Conservation (phyloP, 2,329 filamentous ascomycete genomes). For the Mollisiaceae sp. region DNA sequence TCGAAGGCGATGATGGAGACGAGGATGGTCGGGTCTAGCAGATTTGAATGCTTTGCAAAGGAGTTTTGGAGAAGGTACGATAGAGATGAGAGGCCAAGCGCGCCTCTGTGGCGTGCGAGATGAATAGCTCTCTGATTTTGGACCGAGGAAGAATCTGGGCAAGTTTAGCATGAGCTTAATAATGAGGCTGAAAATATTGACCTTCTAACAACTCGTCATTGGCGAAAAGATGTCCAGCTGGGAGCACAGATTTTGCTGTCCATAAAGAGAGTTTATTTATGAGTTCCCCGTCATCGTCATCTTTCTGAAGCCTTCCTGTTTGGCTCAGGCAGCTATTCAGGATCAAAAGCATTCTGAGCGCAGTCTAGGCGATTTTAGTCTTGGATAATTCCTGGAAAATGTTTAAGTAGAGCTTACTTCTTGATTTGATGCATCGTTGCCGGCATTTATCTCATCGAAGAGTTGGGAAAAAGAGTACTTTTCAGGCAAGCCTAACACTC, state of each 20-base stretch:
- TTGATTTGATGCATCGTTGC: background rate
- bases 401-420: background rate
- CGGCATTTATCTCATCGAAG: constrained; percentile 13
- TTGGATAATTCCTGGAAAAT: background rate
- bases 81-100: constrained; percentile 29
- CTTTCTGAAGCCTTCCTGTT: constrained; percentile 17
- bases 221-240: constrained; percentile 30
- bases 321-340: constrained; percentile 33
- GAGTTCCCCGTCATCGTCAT: constrained; percentile 24
- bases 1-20: constrained; percentile 45
- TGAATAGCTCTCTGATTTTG: constrained; percentile 17
- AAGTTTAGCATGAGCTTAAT: background rate
- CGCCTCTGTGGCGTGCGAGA: constrained; percentile 27
- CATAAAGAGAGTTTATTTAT: constrained; percentile 30
- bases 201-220: constrained; percentile 35
- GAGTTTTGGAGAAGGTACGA: constrained; percentile 8
- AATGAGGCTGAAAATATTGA: constrained; percentile 8
- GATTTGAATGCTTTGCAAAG: background rate
- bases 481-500: constrained; percentile 28
- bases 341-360: constrained; percentile 34
- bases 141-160: constrained; percentile 17
- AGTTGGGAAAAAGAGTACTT: constrained; percentile 32
- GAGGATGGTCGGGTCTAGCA: constrained; percentile 27
- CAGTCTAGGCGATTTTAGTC: constrained; percentile 21
- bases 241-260: constrained; percentile 35